Evolutionary conservation across 1,139 yeast genomes (phyloP).

Genomic region (Tardiomyces blankii): DNA sequence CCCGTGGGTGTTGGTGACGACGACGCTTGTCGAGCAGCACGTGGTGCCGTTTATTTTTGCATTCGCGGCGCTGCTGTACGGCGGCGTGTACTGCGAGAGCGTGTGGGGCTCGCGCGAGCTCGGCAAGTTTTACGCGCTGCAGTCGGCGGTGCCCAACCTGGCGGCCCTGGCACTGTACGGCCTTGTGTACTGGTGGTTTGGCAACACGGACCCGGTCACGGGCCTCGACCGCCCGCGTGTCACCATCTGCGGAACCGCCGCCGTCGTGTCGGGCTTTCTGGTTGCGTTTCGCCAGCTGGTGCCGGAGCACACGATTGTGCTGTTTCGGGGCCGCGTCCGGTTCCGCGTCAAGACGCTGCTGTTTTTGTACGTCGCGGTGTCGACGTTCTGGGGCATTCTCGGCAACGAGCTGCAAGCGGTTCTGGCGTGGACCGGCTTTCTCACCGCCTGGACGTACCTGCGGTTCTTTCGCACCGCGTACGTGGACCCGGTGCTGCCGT

Average conservation of each 20-base stretch:
- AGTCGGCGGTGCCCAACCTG: constrained; percentile 52
- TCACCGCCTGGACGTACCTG: constrained; percentile 62
- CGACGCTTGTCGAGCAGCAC: constrained; percentile 61
- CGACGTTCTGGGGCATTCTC: constrained; percentile 20
- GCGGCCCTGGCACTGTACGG: constrained; percentile 17
- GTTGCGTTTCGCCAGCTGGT: constrained; percentile 82
- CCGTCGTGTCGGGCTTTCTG: constrained; percentile 61
- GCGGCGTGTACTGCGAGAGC: constrained; percentile 42
- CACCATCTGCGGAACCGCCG: constrained; percentile 56
- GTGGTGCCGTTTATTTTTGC: constrained; percentile 41
- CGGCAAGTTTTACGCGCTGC: constrained; percentile 43
- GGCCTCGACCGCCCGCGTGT: neutral
- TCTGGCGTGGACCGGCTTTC: constrained; percentile 61
- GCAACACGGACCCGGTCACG: neutral
- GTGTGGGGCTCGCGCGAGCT: constrained; percentile 53
- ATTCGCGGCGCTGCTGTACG: constrained; percentile 38
- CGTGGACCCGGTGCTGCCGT: constrained; percentile 24
- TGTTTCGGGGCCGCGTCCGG: constrained; percentile 50
- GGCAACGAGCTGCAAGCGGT: constrained; percentile 19
- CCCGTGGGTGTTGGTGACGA: constrained; percentile 70
- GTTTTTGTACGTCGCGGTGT: constrained; percentile 36
- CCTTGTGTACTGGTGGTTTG: neutral
- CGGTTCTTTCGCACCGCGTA: constrained; percentile 54
- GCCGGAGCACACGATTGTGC: constrained; percentile 73
- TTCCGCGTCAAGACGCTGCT: constrained; percentile 62